Evolutionary conservation across 2,329 filamentous ascomycete species (phyloP), one percentile per base, ranked within the genome.

Genomic region (Didymella segeticola): DNA sequence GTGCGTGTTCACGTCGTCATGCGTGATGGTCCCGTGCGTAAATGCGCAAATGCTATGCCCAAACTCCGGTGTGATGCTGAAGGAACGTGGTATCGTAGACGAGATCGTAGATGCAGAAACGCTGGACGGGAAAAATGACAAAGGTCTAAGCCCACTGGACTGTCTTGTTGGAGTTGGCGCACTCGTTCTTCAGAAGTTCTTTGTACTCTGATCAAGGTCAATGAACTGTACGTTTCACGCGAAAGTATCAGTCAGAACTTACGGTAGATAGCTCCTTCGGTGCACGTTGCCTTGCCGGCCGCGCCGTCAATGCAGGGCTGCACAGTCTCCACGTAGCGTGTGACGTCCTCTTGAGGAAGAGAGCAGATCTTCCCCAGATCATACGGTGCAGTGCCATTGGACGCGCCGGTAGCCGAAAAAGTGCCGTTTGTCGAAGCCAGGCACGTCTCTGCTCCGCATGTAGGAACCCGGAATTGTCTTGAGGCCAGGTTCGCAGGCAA

Each of bases 161-260:
- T 9, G 20, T 37, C 47, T 57, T 64, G 20, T 56, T 56, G n/a
- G 57, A 42, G 11, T 46, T 37, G 12, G 31, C 43, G 25, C 64
- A 67, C 37, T 56, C 55, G 5, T 14, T 30, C 22, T 46, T 45
- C 6, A 66, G 38, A 1, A 62, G 26, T 5, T 55, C 36, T 25
- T 66, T 62, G 51, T 66, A 66, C 17, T 62, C 63, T 66, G 30
- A 2, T 17, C 1, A 31, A 11, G 38, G 53, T 63, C 33, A 63
- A 56, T 41, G 29, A 3, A n/a, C 10, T 39, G 19, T 39, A n/a
- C 7, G 15, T 27, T 0, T 22, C 1, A n/a, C n/a, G n/a, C n/a
- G n/a, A n/a, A n/a, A n/a, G 15, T 11, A 37, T 11, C 14, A 1
- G 17, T 9, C 2, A 15, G 10, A 10, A 43, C 63, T 55, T 47